Base-by-base conservation (phyloP, 805 yeast species). In the Candida ovalis region DNA sequence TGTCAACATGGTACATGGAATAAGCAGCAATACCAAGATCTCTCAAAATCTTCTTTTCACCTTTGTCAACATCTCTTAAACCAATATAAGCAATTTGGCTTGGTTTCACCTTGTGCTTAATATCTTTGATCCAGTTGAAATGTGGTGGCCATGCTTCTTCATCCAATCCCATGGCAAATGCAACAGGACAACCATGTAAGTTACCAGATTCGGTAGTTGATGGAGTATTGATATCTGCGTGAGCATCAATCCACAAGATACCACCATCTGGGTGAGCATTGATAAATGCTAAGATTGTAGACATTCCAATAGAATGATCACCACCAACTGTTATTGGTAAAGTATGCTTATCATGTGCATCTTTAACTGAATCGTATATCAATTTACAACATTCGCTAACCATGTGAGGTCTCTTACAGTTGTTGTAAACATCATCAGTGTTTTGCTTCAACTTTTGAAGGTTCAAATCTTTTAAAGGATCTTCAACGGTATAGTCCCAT, bases 191-290 rank as follows among this genome's bases (percentile, higher is more conserved):
- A 5, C 99, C 99, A 67, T 92, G 99, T 58, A 92, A 74, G 67
- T 92, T 94, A 38, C 98, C 98, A 7, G 92, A 81, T 25, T 78
- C 85, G 1, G 97, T 83, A 8, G 89, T 81, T 32, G 75, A 73
- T 10, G 96, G 88, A 1, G 97, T 86, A 73, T 94, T 94, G 64
- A 94, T 85, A 67, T 92, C 99, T 18, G 98, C 97, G 67, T 92
- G 99, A 0, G 99, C 99, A 69, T 92, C 99, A 58, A 92, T 85
- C 99, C 99, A 92, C 53, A 92, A 65, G 36, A 92, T 74, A 60
- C 96, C 90, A 24, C 96, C 89, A 57, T 91, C 89, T 18, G 97
- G 96, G 64, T 85, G 74, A 54, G 80, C 77, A 17, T 79, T 80
- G 53, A 89, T 75, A 28, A 91, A 87, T 2, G 95, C 98, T 27